Evolutionary conservation across 2,329 filamentous ascomycete species (phyloP), one percentile per base, ranked within the genome.

Genomic region (Nannizzia gypsea): DNA sequence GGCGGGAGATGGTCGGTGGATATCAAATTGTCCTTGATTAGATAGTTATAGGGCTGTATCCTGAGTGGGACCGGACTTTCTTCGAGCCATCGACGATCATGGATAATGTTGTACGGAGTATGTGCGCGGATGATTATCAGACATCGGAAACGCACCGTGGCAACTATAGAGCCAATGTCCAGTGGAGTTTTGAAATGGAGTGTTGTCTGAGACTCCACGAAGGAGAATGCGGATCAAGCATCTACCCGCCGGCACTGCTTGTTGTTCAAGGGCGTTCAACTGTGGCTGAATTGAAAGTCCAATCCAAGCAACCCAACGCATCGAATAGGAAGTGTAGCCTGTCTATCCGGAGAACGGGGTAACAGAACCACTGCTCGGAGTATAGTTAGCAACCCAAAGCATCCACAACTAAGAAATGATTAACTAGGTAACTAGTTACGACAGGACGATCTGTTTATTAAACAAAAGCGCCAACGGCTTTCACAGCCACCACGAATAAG

Each of bases 401-500:
- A 36, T 36, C 31, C 31, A 36, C 31, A 36, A 11, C 9, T 36
- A 36, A 36, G 31, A 36, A 8, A 36, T 36, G 31, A 36, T 36
- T 36, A n/a, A n/a, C n/a, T n/a, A n/a, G n/a, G n/a, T n/a, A n/a
- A n/a, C n/a, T n/a, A n/a, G n/a, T n/a, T n/a, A n/a, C 31, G 9
- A 11, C 31, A 36, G 31, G 31, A 36, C 31, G 31, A 36, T 36
- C 31, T 42, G 38, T 42, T 42, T 42, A 42, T 42, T 42, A 42
- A 42, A 42, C 38, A 42, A 20, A 34, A 17, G n/a, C n/a, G 38
- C n/a, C 38, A 6, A n/a, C 26, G 13, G 13, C 50, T 17, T 52
- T 54, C 50, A 54, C 50, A 54, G 50, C 50, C 50, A 54, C 50
- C 50, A 54, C 50, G 31, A 9, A n/a, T n/a, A 13, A 34, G 6